These are phyloP conservation scores for Vanrija sp. DNA, from an alignment of 1,284 basidiomycete genomes.

Conservation along the genomic window DNA sequence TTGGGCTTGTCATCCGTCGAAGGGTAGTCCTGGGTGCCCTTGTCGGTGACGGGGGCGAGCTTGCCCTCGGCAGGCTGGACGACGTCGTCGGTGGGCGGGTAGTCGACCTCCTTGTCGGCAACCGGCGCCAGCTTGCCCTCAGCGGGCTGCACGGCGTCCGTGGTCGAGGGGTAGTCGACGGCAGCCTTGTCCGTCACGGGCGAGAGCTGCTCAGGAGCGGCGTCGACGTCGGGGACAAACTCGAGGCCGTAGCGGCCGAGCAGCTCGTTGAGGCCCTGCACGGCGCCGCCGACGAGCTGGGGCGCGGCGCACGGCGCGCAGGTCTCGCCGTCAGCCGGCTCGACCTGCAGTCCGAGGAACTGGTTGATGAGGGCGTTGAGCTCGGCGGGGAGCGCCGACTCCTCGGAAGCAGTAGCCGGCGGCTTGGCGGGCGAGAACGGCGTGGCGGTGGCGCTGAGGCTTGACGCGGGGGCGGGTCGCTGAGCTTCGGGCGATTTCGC, in stretches of 20 bases:
- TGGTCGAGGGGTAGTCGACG: background rate
- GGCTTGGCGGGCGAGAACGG: background rate
- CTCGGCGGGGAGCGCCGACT: slow-evolving; percentile 26
- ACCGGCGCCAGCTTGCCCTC: background rate
- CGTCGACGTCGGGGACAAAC: slow-evolving; percentile 32
- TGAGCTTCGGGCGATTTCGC: background rate
- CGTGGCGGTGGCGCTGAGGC: slow-evolving; percentile 1
- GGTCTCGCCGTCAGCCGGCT: slow-evolving; percentile 21
- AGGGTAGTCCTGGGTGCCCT: background rate
- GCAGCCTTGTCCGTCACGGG: background rate
- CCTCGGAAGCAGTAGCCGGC: background rate
- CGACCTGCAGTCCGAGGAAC: slow-evolving; percentile 40
- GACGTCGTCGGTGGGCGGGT: slow-evolving; percentile 1
- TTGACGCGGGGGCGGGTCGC: slow-evolving; percentile 1
- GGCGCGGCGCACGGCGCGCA: slow-evolving; percentile 8
- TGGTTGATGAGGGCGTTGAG: slow-evolving; percentile 40
- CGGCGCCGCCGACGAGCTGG: slow-evolving; percentile 18
- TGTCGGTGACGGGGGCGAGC: background rate
- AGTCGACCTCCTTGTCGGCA: background rate
- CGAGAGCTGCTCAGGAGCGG: background rate
- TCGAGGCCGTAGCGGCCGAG: slow-evolving; percentile 41
- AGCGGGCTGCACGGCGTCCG: slow-evolving; percentile 2
- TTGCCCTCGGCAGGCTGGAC: background rate
- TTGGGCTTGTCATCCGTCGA: background rate
- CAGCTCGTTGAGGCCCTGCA: slow-evolving; percentile 38